These are phyloP conservation scores for Backusella mclennaniae DNA, from an alignment of 192 early-diverging fungal species.

Conservation along the genomic window DNA sequence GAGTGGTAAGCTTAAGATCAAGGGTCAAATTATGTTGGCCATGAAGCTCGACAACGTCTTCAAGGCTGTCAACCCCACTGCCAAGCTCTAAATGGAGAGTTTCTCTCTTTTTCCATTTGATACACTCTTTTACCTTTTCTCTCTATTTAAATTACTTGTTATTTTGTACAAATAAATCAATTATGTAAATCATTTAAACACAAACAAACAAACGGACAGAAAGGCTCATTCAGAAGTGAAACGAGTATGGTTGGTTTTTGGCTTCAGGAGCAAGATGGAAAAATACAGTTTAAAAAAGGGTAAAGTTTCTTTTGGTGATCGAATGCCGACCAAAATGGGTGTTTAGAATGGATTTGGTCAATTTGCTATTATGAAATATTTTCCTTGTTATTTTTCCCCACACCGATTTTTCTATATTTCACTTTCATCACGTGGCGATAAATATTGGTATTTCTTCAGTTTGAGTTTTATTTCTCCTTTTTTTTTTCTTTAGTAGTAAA, in stretches of 20 bases:
- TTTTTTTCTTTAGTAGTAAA: not conserved
- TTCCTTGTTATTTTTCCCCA: not conserved
- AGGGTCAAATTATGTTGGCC: constrained; percentile 75
- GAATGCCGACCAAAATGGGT: not conserved
- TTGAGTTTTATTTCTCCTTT: not conserved
- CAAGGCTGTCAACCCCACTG: constrained; percentile 44
- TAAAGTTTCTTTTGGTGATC: not conserved
- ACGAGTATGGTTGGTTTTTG: not conserved
- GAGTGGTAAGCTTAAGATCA: constrained; percentile 88
- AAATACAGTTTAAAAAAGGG: not conserved
- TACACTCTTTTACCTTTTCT: not conserved
- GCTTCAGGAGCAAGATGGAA: not conserved
- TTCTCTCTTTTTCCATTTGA: not conserved
- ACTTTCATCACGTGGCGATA: not conserved
- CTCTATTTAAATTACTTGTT: constrained; percentile 7
- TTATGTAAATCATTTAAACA: not conserved
- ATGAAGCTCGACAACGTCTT: constrained; percentile 71
- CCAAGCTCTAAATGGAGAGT: constrained; percentile 55
- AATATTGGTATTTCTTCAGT: not conserved
- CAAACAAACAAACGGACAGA: not conserved
- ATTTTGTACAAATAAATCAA: constrained; percentile 9
- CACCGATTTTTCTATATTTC: not conserved
- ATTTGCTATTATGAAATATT: not conserved
- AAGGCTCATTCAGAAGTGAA: too few relatives aligned
- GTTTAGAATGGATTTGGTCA: not conserved